Conservation (phyloP, 805 yeast genomes). For the Lipomyces lipofer region DNA sequence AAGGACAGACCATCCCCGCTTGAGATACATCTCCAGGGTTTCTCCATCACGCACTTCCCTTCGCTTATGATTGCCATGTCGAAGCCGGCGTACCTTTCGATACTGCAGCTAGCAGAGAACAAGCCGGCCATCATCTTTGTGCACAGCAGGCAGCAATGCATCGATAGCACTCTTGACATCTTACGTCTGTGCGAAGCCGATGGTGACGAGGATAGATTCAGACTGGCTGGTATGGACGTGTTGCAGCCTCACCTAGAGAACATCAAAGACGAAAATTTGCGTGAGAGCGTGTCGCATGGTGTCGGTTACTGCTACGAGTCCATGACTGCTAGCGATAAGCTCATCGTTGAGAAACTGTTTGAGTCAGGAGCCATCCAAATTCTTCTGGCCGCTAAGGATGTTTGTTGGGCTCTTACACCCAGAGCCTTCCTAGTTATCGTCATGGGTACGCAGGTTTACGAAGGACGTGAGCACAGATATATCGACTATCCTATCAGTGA, state of each 20-base stretch:
- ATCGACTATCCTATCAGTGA: constrained; percentile 60
- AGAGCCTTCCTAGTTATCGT: constrained; percentile 58
- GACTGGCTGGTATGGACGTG: constrained; percentile 44
- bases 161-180: constrained; percentile 54
- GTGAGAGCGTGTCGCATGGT: constrained; percentile 53
- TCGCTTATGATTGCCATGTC: constrained; percentile 55
- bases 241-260: constrained; percentile 46
- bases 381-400: constrained; percentile 63
- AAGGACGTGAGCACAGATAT: constrained; percentile 70
- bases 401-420: constrained; percentile 51
- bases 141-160: constrained; percentile 54
- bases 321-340: constrained; percentile 58
- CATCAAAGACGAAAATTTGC: constrained; percentile 51
- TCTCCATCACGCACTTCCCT: constrained; percentile 51
- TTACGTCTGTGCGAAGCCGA: constrained; percentile 42
- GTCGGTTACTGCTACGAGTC: constrained; percentile 61
- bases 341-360: constrained; percentile 56
- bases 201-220: constrained; percentile 44
- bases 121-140: constrained; percentile 54
- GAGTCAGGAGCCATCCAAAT: constrained; percentile 53
- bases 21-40: constrained; percentile 54
- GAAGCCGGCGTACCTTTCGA: constrained; percentile 49
- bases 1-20: constrained; percentile 57
- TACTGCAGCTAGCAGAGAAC: constrained; percentile 40
- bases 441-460: constrained; percentile 69